These are phyloP conservation scores for Leccinum disarticulatum DNA, from an alignment of 768 basidiomycete species.

Conservation along the genomic window DNA sequence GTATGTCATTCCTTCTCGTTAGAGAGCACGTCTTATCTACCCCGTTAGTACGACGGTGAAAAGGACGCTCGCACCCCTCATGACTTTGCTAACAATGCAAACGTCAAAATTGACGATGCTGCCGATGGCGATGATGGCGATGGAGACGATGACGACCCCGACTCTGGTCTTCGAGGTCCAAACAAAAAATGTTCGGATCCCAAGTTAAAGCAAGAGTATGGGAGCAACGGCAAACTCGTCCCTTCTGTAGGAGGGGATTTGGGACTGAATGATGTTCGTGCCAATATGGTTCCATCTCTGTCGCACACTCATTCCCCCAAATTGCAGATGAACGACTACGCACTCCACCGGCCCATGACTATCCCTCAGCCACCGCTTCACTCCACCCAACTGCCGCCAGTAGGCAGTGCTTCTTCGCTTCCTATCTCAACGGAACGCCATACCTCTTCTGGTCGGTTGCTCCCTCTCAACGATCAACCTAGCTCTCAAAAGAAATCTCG, in stretches of 20 bases:
- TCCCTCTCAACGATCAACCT: constrained; percentile 27
- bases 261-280: constrained; percentile 28
- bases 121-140: constrained; percentile 43
- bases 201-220: constrained; percentile 34
- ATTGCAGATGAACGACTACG: constrained; percentile 29
- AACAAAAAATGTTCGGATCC: constrained; percentile 25
- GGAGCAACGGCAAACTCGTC: constrained; percentile 18
- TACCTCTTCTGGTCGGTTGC: constrained; percentile 32
- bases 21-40: constrained; percentile 12
- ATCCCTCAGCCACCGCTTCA: constrained; percentile 35
- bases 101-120: constrained; percentile 35
- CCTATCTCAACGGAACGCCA: constrained; percentile 36
- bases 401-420: constrained; percentile 26
- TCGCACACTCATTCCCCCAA: constrained; percentile 3
- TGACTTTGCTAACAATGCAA: constrained; percentile 45
- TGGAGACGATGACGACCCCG: constrained; percentile 33
- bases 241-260: constrained; percentile 20
- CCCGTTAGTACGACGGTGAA: constrained; percentile 49
- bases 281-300: not conserved
- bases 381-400: constrained; percentile 25
- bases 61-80: constrained; percentile 47
- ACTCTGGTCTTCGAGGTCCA: constrained; percentile 18
- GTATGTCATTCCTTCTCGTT: constrained; percentile 29
- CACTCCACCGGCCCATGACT: constrained; percentile 30
- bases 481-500: constrained; percentile 31